Conservation (phyloP, 805 yeast species). For the Blastobotrys chiropterorum region DNA sequence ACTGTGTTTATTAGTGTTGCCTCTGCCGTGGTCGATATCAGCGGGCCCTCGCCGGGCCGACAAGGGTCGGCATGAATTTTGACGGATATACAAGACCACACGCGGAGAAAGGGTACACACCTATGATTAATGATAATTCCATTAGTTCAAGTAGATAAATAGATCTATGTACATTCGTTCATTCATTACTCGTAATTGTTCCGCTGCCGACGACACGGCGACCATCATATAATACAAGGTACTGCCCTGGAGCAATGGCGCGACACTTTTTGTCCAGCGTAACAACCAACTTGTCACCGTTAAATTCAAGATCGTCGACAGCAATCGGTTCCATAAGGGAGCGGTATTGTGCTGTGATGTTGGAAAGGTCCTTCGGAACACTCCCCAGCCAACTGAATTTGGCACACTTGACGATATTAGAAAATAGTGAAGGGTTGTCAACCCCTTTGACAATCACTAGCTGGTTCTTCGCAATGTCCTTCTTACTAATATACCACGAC, state of each 20-base stretch:
- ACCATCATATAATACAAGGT: slow-evolving; percentile 62
- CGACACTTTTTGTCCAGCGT: slow-evolving; percentile 42
- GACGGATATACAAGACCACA: no score
- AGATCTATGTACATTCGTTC: background rate
- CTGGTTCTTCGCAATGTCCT: slow-evolving; percentile 57
- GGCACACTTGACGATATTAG: slow-evolving; percentile 36
- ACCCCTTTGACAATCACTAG: slow-evolving; percentile 72
- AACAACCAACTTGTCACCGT: slow-evolving; percentile 29
- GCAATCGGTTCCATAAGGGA: slow-evolving; percentile 60
- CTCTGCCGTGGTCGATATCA: no score
- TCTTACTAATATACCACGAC: slow-evolving; percentile 80
- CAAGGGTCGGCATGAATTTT: background rate
- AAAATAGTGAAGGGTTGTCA: slow-evolving; percentile 50
- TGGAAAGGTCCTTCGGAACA: slow-evolving; percentile 15
- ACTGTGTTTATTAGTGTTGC: no score
- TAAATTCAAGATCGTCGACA: slow-evolving; percentile 28
- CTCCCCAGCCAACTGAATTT: slow-evolving; percentile 48
- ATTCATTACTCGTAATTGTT: slow-evolving; percentile 9
- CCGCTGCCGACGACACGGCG: slow-evolving; percentile 59
- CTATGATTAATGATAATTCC: no score
- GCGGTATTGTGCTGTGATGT: slow-evolving; percentile 55
- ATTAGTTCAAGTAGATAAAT: no score
- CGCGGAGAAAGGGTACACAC: no score
- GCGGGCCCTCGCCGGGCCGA: background rate
- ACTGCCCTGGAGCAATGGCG: slow-evolving; percentile 90